Evolutionary conservation across 768 basidiomycete genomes (phyloP), one percentile per base, ranked within the genome.

Genomic region (Hysterangium stoloniferum): DNA sequence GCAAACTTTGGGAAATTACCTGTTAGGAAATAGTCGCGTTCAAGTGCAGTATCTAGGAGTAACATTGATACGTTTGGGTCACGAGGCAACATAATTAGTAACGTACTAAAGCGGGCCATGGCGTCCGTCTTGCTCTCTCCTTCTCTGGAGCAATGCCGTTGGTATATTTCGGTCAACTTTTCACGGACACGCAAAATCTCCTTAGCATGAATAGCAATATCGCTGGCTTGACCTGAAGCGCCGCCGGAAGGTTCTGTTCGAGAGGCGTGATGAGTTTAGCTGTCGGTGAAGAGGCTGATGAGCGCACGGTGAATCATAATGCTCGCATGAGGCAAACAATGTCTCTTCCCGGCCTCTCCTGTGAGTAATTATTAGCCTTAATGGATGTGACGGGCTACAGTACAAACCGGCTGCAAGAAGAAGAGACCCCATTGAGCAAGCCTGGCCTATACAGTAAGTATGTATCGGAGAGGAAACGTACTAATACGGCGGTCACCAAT

Each of bases 291-390:
- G 17, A 40, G 22, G n/a, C 7, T 27, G 22, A 15, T 12, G n/a
- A 20, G 64, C 80, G 61, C 64, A 95, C 94, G 95, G 65, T 98
- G 95, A 49, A 98, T 97, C 95, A 98, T 98, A 61, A 98, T 91
- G 62, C 86, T 90, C 17, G 92, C 85, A 63, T 97, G 88, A 11
- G 92, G 91, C 52, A 98, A 76, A 58, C 86, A 86, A 63, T 92
- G 92, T 27, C 95, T 76, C 64, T 94, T 91, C 31, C 94, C 94
- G 57, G 75, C 82, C 69, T 86, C 91, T 31, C 92, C 78, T 76
- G 58, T n/a, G 19, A 48, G 45, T 46, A 50, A 52, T 35, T 6
- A 29, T 31, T 20, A 15, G n/a, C 60, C 58, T 52, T 45, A 38
- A 27, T 42, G 25, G 46, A 52, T 57, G 20, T 42, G 44, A 57